Percentiles rank a stretch among this genome's conserved stretches.
These are phyloP conservation scores for Erucastrum elatum DNA, from an alignment of 345 rosid genomes.

Conservation along the genomic window DNA sequence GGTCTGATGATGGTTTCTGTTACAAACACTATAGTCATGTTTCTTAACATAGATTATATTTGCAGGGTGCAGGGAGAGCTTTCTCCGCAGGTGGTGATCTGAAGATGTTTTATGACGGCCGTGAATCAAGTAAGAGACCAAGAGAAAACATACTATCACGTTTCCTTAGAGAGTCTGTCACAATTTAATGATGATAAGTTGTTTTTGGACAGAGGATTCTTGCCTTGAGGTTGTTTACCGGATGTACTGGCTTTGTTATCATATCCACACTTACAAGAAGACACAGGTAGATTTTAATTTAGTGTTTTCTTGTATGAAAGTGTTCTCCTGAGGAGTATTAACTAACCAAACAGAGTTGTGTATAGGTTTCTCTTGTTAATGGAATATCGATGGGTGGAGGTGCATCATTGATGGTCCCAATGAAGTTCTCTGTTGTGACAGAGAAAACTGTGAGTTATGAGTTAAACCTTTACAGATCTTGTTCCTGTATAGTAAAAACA, in stretches of 20 bases:
- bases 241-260: slow-evolving; percentile 95
- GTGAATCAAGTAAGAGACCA: slow-evolving; percentile 58
- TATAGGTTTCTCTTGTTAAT: slow-evolving; percentile 78
- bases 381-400: slow-evolving; percentile 99
- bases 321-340: slow-evolving; percentile 1
- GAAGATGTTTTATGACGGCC: slow-evolving; percentile 81
- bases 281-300: slow-evolving; percentile 49
- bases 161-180: background rate
- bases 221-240: slow-evolving; percentile 89
- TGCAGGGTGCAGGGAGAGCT: slow-evolving; percentile 87
- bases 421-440: slow-evolving; percentile 91
- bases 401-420: slow-evolving; percentile 86
- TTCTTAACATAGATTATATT: background rate
- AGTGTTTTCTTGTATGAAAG: background rate
- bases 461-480: too few species aligned
- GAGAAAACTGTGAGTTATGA: slow-evolving; percentile 75
- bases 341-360: background rate
- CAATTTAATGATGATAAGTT: background rate
- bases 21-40: background rate
- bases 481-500: background rate
- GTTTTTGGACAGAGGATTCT: slow-evolving; percentile 65
- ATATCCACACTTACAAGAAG: slow-evolving; percentile 86
- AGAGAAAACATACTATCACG: background rate
- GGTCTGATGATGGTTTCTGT: background rate
- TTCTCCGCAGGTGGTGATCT: slow-evolving; percentile 98